Evolutionary conservation across 352 stramenopile genomes (phyloP), one percentile per base, ranked within the genome.

Genomic region (Phytopythium boreale): DNA sequence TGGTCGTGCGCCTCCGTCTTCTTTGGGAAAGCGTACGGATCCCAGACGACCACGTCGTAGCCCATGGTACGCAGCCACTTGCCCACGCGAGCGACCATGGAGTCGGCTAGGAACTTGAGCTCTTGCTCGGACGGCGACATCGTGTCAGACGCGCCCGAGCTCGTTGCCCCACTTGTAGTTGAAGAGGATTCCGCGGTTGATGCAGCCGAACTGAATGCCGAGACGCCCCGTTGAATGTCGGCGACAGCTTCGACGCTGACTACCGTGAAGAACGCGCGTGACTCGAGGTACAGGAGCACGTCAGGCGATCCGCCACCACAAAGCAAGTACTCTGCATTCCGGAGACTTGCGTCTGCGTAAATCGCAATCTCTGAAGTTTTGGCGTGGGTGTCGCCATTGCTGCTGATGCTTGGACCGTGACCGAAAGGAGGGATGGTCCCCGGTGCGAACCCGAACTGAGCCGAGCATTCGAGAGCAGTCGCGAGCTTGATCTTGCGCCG

Each of bases 61-160:
- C 85, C 85, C 37, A 91, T 87, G 0, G 81, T 91, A 24, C 85
- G 82, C 24, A 93, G 66, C 85, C 85, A 93, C 29, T 85, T 81
- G 8, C 79, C 81, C n/a, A 93, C 77, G 19, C 84, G 80, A 11
- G 69, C 80, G 10, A 90, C 70, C 85, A 93, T 93, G 20, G 81
- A 86, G 62, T 93, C 85, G 0, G 83, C 85, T 0, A 93, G 62
- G 55, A 93, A 93, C 34, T 84, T 87, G 68, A 82, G 79, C 59
- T 82, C 71, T 9, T 62, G 59, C 41, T 34, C 20, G 15, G 49
- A 10, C 9, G 36, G 9, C 3, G 26, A 12, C 44, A 15, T 10
- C 26, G 43, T 49, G 19, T 11, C 26, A 56, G 43, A 26, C 17
- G 5, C 4, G 12, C 46, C 31, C 24, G 46, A 0, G 15, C 6